A percentile compares a stretch with the other conserved stretches of the same genome.
Evolutionary conservation across 2,329 filamentous ascomycete species (phyloP).

Genomic region (Lecanicillium sp.): DNA sequence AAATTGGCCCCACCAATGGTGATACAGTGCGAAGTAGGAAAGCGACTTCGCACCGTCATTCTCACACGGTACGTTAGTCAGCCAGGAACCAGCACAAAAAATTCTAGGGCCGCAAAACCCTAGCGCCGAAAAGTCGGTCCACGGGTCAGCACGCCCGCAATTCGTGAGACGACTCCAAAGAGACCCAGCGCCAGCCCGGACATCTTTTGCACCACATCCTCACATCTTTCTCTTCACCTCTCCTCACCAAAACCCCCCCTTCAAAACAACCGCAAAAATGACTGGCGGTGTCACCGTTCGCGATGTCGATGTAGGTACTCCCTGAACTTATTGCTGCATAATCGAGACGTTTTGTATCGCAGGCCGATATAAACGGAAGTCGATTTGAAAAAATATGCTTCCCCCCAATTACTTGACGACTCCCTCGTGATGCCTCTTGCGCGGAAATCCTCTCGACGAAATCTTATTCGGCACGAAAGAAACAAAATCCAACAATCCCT

Average conservation of each 20-base stretch:
- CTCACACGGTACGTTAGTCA: constrained; percentile 18
- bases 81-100: not conserved
- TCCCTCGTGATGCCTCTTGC: constrained; percentile 6
- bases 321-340: constrained; percentile 17
- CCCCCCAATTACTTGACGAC: not conserved
- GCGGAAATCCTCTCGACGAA: not conserved
- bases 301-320: constrained; percentile 71
- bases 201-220: constrained; percentile 17
- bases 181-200: not conserved
- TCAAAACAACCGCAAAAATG: constrained; percentile 60
- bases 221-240: constrained; percentile 19
- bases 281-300: constrained; percentile 71
- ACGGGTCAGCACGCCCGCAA: constrained; percentile 13
- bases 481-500: not conserved
- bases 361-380: not conserved
- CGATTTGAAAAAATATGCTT: too few species aligned
- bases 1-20: too few species aligned
- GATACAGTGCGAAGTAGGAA: constrained; percentile 1
- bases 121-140: constrained; percentile 19
- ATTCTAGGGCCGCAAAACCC: constrained; percentile 22
- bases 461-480: not conserved
- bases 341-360: not conserved
- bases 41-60: constrained; percentile 3
- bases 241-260: constrained; percentile 15
- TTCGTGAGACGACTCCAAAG: constrained; percentile 6